Conservation (phyloP, 2,329 filamentous ascomycete genomes). For the Calonectria hongkongensis region DNA sequence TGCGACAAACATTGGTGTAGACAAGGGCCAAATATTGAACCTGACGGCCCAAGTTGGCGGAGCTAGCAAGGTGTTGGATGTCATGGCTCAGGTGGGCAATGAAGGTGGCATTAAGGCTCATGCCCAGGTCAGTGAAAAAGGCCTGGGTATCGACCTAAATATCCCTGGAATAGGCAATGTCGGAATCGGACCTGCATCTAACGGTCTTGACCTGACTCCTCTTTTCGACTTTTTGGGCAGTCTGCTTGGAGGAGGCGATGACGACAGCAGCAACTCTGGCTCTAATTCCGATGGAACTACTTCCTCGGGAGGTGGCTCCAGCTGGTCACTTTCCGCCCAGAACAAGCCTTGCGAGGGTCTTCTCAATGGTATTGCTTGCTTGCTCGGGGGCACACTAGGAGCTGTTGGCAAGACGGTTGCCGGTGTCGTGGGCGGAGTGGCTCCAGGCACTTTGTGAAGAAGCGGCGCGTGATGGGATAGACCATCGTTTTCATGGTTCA, state of each 20-base stretch:
- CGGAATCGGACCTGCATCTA: slow-evolving; percentile 16
- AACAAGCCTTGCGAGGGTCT: not conserved
- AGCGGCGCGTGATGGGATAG: not conserved
- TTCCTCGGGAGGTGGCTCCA: not conserved
- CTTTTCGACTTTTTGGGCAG: slow-evolving; percentile 3
- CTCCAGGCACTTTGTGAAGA: not conserved
- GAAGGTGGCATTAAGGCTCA: slow-evolving; percentile 5
- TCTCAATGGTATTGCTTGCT: not conserved
- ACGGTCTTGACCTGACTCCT: slow-evolving; percentile 14
- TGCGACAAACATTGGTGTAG: not conserved
- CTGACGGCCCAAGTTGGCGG: not conserved
- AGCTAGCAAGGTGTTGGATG: not conserved
- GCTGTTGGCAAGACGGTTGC: slow-evolving; percentile 7
- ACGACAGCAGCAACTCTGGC: not conserved
- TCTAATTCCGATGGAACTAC: not conserved
- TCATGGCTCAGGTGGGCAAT: slow-evolving; percentile 12
- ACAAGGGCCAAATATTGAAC: not conserved
- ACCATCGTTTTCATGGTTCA: not conserved
- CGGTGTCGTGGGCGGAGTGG: not conserved
- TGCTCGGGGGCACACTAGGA: not conserved
- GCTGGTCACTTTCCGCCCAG: not conserved
- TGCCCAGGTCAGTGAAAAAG: slow-evolving; percentile 2
- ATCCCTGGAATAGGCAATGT: slow-evolving; percentile 17
- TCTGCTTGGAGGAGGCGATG: not conserved
- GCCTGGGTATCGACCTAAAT: slow-evolving; percentile 19